Evolutionary conservation across 129 eudicot genomes (phyloP), one percentile per base, ranked within the genome.

Genomic region (Flaveria linearis): DNA sequence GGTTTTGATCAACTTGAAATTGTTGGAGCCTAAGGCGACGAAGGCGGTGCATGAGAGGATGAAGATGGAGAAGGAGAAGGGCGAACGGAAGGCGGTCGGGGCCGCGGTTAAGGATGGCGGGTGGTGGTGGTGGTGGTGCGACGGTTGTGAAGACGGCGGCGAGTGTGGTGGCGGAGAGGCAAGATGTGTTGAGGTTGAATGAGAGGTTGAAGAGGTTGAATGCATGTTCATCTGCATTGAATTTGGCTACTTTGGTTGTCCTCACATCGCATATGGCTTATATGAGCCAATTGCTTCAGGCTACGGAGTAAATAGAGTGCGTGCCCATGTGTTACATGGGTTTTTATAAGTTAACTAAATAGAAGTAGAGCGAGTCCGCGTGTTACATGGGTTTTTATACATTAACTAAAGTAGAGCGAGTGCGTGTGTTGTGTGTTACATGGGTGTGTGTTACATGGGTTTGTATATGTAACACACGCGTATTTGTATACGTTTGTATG

Each of bases 11-110:
- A 93, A 93, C 57, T 22, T 81, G 79, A 56, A 76, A 12, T 85
- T 61, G 43, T 81, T 93, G 87, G 98, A 93, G 84, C 97, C 98
- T 23, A 75, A 65, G 39, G 88, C 96, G 4, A 87, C 93, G 5
- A 91, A 87, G 94, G 81, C 75, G 51, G 86, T 86, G 96, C 83
- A 81, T 69, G 85, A 87, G 57, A 84, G 87, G 52, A 76, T 82
- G 87, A 92, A 89, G 85, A 41, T 78, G 78, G 93, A 92, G 81
- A 88, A 91, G 74, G 93, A 92, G 81, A 88, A 91, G 74, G 95
- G 88, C 66, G 89, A 87, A 78, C 88, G 97, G 16, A 80, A 86
- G 45, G 88, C 88, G 18, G 17, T 57, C n/a, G 78, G 61, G 7
- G 39, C 13, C 1, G 33, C 33, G 7, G 80, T 25, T 60, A 15